Evolutionary conservation across 1,139 yeast genomes (phyloP), one percentile per base, ranked within the genome.

Genomic region (Kurtzmaniella quercitrusa): DNA sequence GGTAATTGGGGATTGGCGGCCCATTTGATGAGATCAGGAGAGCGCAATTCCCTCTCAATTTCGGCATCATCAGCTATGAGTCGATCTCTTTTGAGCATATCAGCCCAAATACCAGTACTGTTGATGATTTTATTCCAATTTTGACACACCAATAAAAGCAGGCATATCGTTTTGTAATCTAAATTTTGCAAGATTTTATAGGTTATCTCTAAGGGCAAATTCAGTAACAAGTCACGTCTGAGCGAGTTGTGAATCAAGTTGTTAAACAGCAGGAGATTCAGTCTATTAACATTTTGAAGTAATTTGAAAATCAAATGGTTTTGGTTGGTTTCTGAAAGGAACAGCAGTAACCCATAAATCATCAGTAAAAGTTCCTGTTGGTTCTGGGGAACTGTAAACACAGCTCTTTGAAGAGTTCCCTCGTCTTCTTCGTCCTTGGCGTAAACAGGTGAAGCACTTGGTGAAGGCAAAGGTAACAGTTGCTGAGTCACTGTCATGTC

Each of bases 151-250:
- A 72, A 68, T 1, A 89, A 68, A 3, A 85, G 77, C 6, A 77
- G 72, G 39, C 82, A 69, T 37, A 93, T 70, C 2, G 94, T 79
- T 43, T 68, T 61, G 51, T 78, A 76, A 55, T 88, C 94, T 43
- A 93, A 68, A 46, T 78, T 75, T 2, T 77, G 67, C 44, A 94
- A 68, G n/a, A 93, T 80, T 42, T 81, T 76, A 53, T 78, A 69
- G 1, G 90, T 65, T n/a, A 93, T 70, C 58, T 93, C 98, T 2
- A 79, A 59, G 0, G 99, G 98, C 21, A 93, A 65, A 44, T 76
- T 69, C 18, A 81, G 63, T 12, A 93, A 62, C 38, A 93, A 66
- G 58, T 93, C 98, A 52, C 94, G 76, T 52, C 79, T 78, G 56
- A 93, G 73, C 16, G 84, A 77, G 33, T 72, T 70, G 41, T 77